Percentiles rank a stretch among this genome's conserved stretches.
phyloP scores from a whole-genome alignment of 1,139 yeast genomes.

The Citeromyces siamensis region DNA sequence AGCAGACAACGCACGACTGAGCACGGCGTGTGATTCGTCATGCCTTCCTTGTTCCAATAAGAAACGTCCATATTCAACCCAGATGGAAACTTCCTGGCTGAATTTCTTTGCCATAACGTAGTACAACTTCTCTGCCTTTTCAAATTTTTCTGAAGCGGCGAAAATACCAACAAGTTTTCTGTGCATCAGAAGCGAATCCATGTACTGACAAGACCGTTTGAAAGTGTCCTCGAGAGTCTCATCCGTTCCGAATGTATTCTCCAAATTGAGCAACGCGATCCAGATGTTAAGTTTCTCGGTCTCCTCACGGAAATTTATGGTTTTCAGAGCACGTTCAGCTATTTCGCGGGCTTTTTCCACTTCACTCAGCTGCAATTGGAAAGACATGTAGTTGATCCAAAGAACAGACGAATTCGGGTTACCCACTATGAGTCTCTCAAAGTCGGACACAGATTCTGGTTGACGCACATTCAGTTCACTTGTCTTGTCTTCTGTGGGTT shows the following conservation, averaged over 20 bases:
- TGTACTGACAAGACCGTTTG: conserved; percentile 76
- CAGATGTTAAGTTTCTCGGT: conserved; percentile 88
- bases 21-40: conserved; percentile 55
- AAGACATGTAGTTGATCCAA: conserved; percentile 99
- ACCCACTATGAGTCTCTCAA: conserved; percentile 83
- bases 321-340: conserved; percentile 84
- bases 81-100: conserved; percentile 53
- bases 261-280: conserved; percentile 92
- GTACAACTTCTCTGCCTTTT: conserved; percentile 60
- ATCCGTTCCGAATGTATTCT: conserved; percentile 81
- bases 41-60: conserved; percentile 45
- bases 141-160: conserved; percentile 57
- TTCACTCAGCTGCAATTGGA: conserved; percentile 90
- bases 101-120: conserved; percentile 68
- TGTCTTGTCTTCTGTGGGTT: conserved; percentile 64
- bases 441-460: conserved; percentile 86
- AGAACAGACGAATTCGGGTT: conserved; percentile 87
- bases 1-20: conserved; percentile 61
- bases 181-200: conserved; percentile 80
- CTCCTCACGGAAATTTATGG: conserved; percentile 86
- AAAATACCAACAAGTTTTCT: conserved; percentile 69
- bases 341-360: conserved; percentile 89
- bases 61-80: conserved; percentile 74
- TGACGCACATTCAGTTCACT: conserved; percentile 73
- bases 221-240: conserved; percentile 73